Percentiles rank a stretch among this genome's conserved stretches.
Conservation (phyloP, 176 grass and related monocot species). For the Melocanna baccifera region DNA sequence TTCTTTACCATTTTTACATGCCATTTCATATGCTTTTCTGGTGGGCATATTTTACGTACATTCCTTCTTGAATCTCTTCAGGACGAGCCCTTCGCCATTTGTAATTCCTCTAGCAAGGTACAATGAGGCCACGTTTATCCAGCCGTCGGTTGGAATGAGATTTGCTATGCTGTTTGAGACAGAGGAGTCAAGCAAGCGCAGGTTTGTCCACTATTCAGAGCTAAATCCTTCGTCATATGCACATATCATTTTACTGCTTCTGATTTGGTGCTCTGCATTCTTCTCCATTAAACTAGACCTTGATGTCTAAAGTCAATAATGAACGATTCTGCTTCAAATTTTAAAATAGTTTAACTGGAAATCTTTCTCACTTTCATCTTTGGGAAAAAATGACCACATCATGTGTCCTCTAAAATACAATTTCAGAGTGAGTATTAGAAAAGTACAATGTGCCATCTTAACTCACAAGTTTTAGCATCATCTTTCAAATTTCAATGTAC, state of each 20-base stretch:
- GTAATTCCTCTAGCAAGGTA: constrained; percentile 78
- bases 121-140: constrained; percentile 72
- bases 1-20: neutral
- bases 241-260: neutral
- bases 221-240: neutral
- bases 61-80: constrained; percentile 30
- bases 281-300: neutral
- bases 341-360: neutral
- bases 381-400: neutral
- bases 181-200: constrained; percentile 89
- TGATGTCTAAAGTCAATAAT: neutral
- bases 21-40: constrained; percentile 13
- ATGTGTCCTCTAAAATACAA: neutral
- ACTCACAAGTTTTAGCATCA: neutral
- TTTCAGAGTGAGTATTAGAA: neutral
- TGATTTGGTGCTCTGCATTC: neutral
- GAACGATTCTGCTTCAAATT: neutral
- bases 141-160: constrained; percentile 85
- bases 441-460: neutral
- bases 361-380: neutral
- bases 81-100: constrained; percentile 87
- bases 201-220: constrained; percentile 36
- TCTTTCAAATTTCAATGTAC: neutral
- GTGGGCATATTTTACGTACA: neutral
- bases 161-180: constrained; percentile 99